Evolutionary conservation across 148 eudicot genomes (phyloP).

Genomic region (Cornus controversa): DNA sequence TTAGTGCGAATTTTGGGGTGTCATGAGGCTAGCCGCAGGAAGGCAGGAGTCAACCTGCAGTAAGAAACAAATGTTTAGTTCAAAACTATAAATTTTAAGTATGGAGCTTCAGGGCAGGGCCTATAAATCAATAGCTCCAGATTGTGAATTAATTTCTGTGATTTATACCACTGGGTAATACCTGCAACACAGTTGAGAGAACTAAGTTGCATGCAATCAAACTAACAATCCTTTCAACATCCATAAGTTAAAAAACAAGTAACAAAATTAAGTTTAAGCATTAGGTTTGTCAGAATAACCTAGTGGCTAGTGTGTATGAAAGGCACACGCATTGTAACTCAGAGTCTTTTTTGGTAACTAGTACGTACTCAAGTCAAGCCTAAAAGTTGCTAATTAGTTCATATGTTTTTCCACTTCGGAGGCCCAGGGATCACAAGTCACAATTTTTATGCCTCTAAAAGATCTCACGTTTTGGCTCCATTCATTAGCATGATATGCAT

Average conservation of each 20-base stretch:
- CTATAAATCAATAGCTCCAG: background rate
- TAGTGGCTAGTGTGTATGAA: too few relatives aligned
- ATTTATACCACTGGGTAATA: too few relatives aligned
- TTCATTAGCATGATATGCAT: background rate
- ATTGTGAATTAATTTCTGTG: background rate
- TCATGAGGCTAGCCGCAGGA: background rate
- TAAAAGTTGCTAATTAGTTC: too few relatives aligned
- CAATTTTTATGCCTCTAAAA: background rate
- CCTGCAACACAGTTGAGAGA: background rate
- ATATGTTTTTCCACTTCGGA: too few relatives aligned
- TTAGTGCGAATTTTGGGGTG: background rate
- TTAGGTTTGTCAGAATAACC: too few relatives aligned
- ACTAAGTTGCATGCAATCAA: too few relatives aligned
- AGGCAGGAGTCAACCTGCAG: conserved; percentile 23
- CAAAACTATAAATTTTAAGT: background rate
- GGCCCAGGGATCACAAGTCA: too few relatives aligned
- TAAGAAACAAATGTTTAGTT: background rate
- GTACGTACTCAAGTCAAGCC: too few relatives aligned
- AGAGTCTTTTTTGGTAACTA: background rate
- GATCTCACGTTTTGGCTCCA: background rate
- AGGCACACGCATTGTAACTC: too few relatives aligned
- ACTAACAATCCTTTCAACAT: too few relatives aligned
- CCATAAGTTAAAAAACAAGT: too few relatives aligned
- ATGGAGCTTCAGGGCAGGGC: background rate
- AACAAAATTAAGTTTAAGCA: too few relatives aligned